These are phyloP conservation scores for Ampelocalamus luodianensis DNA, from an alignment of 176 grass and related monocot species.

Conservation along the genomic window DNA sequence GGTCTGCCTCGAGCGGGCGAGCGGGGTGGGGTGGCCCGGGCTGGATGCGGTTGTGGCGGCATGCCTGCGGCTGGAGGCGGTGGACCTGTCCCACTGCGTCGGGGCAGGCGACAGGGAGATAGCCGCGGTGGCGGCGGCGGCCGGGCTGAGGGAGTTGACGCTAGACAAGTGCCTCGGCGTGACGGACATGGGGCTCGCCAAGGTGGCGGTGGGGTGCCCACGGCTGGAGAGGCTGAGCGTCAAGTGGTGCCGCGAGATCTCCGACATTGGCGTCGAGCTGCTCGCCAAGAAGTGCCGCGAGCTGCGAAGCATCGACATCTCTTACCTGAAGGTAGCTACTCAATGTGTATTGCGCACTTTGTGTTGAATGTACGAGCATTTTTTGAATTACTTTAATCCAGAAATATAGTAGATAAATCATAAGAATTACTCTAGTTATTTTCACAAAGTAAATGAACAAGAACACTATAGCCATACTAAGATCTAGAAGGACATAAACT, in stretches of 20 bases:
- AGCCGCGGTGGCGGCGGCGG: slow-evolving; percentile 53
- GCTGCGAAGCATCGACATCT: slow-evolving; percentile 72
- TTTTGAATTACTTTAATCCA: no score
- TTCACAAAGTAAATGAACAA: no score
- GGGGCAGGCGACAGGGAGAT: slow-evolving; percentile 72
- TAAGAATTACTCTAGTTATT: no score
- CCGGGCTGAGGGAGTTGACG: slow-evolving; percentile 59
- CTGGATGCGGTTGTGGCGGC: slow-evolving; percentile 68
- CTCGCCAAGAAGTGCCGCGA: slow-evolving; percentile 88
- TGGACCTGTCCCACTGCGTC: slow-evolving; percentile 87
- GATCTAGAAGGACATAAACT: no score
- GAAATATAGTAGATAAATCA: no score
- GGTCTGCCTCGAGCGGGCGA: slow-evolving; percentile 73
- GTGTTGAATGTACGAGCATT: no score
- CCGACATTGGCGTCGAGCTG: slow-evolving; percentile 86
- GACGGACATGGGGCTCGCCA: slow-evolving; percentile 93
- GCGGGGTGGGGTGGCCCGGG: slow-evolving; percentile 76
- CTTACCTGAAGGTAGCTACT: slow-evolving; percentile 75
- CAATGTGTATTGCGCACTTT: not conserved
- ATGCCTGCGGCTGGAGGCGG: slow-evolving; percentile 67
- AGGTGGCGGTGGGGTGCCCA: slow-evolving; percentile 80
- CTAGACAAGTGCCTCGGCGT: slow-evolving; percentile 80
- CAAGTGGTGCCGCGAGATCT: slow-evolving; percentile 95
- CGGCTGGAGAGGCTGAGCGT: slow-evolving; percentile 73
- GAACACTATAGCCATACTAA: no score